Conservation (phyloP, 108 stramenopile genomes). For the Halocafeteria seosinensis region DNA sequence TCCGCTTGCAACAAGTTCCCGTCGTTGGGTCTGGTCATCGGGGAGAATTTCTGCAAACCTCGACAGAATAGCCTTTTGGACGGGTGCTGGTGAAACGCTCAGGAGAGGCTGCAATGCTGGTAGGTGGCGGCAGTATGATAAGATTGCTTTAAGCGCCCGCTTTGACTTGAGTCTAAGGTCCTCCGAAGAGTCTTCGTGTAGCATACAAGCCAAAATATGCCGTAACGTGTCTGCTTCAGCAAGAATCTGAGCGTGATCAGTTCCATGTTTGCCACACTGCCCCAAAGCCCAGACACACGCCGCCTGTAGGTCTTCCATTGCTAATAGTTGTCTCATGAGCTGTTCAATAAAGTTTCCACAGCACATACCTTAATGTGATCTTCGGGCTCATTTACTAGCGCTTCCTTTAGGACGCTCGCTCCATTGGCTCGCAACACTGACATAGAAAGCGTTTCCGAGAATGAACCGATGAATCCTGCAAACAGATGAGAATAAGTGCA, state of each 20-base stretch:
- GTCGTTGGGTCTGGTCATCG: neutral
- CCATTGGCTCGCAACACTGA: neutral
- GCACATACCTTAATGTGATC: constrained; percentile 7
- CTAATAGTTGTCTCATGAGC: too few relatives aligned
- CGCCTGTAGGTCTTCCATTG: too few relatives aligned
- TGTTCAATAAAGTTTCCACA: too few relatives aligned
- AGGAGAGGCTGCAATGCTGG: neutral
- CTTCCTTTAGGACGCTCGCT: neutral
- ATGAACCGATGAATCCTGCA: neutral
- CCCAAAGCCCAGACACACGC: constrained; percentile 2
- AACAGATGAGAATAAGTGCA: too few relatives aligned
- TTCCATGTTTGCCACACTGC: neutral
- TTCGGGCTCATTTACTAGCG: neutral
- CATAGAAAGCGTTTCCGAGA: neutral
- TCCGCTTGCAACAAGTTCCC: neutral
- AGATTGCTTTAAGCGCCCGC: neutral
- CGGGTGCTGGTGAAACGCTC: neutral
- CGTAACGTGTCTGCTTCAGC: neutral
- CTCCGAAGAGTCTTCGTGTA: neutral
- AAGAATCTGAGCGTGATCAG: neutral
- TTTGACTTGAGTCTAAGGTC: neutral
- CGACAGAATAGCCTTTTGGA: neutral
- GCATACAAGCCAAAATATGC: neutral
- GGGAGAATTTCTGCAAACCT: neutral
- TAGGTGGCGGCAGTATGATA: neutral